Base-by-base conservation (phyloP, 305 asterid genomes). In the Fraxinus dipetala region DNA sequence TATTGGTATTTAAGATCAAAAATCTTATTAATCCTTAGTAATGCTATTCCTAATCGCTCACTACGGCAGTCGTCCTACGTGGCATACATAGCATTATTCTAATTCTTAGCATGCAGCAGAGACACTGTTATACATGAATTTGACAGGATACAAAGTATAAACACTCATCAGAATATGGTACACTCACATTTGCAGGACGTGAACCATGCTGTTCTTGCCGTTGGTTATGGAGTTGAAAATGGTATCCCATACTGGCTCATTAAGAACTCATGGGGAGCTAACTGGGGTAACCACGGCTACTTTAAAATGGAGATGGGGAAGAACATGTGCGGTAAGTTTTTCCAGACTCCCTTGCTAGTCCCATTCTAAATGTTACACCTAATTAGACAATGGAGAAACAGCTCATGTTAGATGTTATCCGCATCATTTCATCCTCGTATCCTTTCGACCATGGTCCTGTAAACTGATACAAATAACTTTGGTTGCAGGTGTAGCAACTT, bases 291-390 rank as follows among this genome's bases (percentile, higher is more conserved):
- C 84, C n/a, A 90, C 2, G 98, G 98, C 2, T 95, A 94, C 89
- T 95, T 95, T 79, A 95, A 95, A 88, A 95, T 94, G 97, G 98
- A 92, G 90, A 82, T 90, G 93, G 99, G 98, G 82, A 95, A 92
- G 89, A 95, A 95, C 91, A 93, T 92, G 98, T 92, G 97, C 83
- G 98, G 98, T 92, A 87, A 89, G 92, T 89, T 26, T 79, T 69
- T 54, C 0, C 28, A 56, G 24, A 56, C 8, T 16, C 28, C 7
- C 28, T 56, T 56, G 10, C 9, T 1, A 18, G 56, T 14, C 9
- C 38, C 36, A 18, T 31, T 6, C 16, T 51, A 76, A 59, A 43
- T 43, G 54, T 40, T 18, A 70, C n/a, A 26, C 11, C 4, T 22
- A 0, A 59, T 26, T 24, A 11, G 30, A 18, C 4, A 20, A 59